Evolutionary conservation across 768 basidiomycete genomes (phyloP).

Genomic region (Mycena capillaripes): DNA sequence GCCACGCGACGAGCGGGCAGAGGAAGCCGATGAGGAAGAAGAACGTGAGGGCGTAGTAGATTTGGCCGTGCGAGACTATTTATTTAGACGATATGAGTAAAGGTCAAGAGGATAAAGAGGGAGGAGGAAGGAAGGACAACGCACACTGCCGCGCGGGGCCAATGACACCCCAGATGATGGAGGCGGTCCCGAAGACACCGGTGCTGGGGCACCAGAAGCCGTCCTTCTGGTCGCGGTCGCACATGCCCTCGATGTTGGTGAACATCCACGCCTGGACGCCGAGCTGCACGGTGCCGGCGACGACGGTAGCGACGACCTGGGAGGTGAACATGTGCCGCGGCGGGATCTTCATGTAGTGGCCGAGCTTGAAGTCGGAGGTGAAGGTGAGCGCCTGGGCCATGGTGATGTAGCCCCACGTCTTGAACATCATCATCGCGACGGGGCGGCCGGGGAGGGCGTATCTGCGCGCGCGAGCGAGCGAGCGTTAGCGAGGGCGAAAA

Average conservation of each 20-base stretch:
- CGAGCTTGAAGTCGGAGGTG: slow-evolving; percentile 84
- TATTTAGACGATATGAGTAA: background rate
- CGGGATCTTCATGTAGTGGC: slow-evolving; percentile 84
- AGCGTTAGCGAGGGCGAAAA: too few species aligned
- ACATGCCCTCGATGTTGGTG: slow-evolving; percentile 46
- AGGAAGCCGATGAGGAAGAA: slow-evolving; percentile 86
- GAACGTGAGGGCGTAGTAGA: slow-evolving; percentile 73
- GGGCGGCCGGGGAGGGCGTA: slow-evolving; percentile 18
- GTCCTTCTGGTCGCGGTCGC: slow-evolving; percentile 60
- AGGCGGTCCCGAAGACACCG: slow-evolving; percentile 85
- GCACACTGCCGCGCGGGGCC: slow-evolving; percentile 74
- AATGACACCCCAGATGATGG: slow-evolving; percentile 86
- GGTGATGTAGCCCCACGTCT: slow-evolving; percentile 84
- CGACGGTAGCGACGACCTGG: slow-evolving; percentile 75
- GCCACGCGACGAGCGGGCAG: slow-evolving; percentile 68
- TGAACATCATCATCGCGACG: slow-evolving; percentile 72
- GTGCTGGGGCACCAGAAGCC: slow-evolving; percentile 82
- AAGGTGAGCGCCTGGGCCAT: slow-evolving; percentile 71
- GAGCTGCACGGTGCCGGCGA: slow-evolving; percentile 83
- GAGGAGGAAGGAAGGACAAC: background rate
- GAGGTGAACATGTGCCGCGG: slow-evolving; percentile 55
- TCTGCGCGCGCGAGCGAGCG: slow-evolving; percentile 85
- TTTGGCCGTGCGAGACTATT: slow-evolving; percentile 69
- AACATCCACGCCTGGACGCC: slow-evolving; percentile 86
- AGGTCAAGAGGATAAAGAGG: background rate